Base-by-base conservation (phyloP, 768 basidiomycete genomes). In the Chalciporus pseudorubinellus region DNA sequence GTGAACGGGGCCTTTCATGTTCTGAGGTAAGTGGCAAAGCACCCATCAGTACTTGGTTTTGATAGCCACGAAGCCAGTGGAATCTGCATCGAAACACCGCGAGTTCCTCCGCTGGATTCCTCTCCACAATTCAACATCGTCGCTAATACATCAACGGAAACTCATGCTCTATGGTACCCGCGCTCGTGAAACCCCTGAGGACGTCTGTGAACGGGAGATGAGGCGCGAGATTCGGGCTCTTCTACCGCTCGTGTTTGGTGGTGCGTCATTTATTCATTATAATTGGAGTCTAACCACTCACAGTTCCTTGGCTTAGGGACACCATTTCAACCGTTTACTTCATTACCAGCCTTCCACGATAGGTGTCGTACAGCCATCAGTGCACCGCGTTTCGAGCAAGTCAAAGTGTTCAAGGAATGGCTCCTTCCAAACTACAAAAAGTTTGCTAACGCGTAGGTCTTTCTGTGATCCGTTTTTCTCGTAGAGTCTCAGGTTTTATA, bases 361-460 rank as follows among this genome's bases (percentile, higher is more conserved):
- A 71, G 66, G 22, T 87, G 84, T 62, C 66, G 59, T 9, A 71
- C 69, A 4, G 61, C 85, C 39, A 60, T 82, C 26, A 67, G 67
- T 4, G 83, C 87, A 3, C 75, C 87, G 20, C 80, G 86, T 19
- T 91, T 82, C 55, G 87, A 91, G 56, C 88, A 91, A 69, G 80
- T 88, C 33, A 75, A 84, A 58, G 80, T 79, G 9, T 77, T 90
- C 48, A 76, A 74, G 48, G 78, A 82, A 43, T 92, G 90, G 90
- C 72, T 92, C 28, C 64, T 89, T n/a, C 90, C 89, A 3, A 72
- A 82, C 21, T 74, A 87, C 38, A 77, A 77, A 56, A 82, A 79
- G 55, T 70, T 75, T 50, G 69, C 85, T 12, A 52, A 70, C 9
- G 74, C 69, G 87, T 87, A 58, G 51, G 72, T 61, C 6, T 8